Conservation (phyloP, 805 yeast species). For the Lipomyces japonicus region DNA sequence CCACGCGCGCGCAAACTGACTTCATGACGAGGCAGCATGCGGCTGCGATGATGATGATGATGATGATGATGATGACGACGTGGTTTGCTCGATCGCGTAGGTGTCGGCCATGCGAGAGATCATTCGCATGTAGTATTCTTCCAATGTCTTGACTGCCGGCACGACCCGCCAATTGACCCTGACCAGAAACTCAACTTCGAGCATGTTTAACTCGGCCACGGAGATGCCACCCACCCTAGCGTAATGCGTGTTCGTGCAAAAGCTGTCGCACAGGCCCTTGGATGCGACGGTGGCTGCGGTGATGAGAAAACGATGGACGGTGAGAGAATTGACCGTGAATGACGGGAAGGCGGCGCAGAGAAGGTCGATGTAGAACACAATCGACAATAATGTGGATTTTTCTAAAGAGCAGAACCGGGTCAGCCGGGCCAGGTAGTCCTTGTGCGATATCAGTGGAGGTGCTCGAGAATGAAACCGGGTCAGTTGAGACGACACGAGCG, state of each 20-base stretch:
- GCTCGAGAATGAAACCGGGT: slow-evolving; percentile 92
- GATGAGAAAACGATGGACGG: slow-evolving; percentile 85
- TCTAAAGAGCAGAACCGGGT: slow-evolving; percentile 82
- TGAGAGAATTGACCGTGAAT: slow-evolving; percentile 82
- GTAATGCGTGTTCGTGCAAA: slow-evolving; percentile 89
- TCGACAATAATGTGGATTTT: slow-evolving; percentile 71
- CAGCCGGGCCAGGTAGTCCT: slow-evolving; percentile 69
- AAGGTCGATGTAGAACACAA: slow-evolving; percentile 88
- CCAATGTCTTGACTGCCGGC: slow-evolving; percentile 43
- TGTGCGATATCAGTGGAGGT: slow-evolving; percentile 82
- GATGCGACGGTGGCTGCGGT: slow-evolving; percentile 90
- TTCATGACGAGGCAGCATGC: no score
- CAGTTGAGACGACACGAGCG: slow-evolving; percentile 43
- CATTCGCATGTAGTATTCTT: slow-evolving; percentile 38
- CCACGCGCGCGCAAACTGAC: no score
- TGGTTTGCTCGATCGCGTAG: slow-evolving; percentile 26
- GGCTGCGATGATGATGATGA: neutral
- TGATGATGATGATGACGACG: no score
- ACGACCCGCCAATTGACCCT: slow-evolving; percentile 75
- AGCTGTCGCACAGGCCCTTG: slow-evolving; percentile 88
- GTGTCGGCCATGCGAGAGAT: slow-evolving; percentile 31
- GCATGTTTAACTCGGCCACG: slow-evolving; percentile 71
- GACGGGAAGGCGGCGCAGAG: slow-evolving; percentile 70
- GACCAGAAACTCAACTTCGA: slow-evolving; percentile 82
- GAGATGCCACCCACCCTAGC: slow-evolving; percentile 96